These are phyloP conservation scores for Echium plantagineum DNA, from an alignment of 257 asterid genomes.

Conservation along the genomic window DNA sequence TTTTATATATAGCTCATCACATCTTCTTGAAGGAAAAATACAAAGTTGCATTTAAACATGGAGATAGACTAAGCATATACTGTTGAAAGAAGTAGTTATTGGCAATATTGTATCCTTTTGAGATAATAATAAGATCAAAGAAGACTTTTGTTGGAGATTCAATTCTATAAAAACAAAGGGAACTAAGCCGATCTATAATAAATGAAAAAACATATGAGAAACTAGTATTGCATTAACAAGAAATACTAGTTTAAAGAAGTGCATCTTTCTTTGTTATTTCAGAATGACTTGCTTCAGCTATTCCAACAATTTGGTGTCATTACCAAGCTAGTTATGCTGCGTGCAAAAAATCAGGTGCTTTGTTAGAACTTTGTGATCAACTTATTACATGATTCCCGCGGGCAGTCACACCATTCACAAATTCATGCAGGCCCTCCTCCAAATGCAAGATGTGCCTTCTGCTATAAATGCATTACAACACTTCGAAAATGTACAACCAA, in stretches of 20 bases:
- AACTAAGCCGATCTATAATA: too few relatives aligned
- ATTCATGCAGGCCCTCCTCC: slow-evolving; percentile 76
- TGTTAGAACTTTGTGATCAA: slow-evolving; percentile 6
- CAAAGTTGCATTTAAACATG: too few relatives aligned
- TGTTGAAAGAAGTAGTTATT: too few relatives aligned
- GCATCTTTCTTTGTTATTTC: slow-evolving; percentile 11
- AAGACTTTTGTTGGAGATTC: too few relatives aligned
- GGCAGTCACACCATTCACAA: background rate
- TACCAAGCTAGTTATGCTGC: slow-evolving; percentile 93
- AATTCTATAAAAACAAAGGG: too few relatives aligned
- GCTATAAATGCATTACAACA: slow-evolving; percentile 86
- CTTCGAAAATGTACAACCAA: slow-evolving; percentile 77
- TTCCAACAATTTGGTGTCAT: slow-evolving; percentile 95
- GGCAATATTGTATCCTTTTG: too few relatives aligned
- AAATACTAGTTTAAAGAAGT: background rate
- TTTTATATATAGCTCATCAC: too few relatives aligned
- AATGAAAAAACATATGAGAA: too few relatives aligned
- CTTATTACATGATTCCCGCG: background rate
- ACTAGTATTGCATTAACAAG: too few relatives aligned
- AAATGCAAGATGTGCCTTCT: slow-evolving; percentile 91
- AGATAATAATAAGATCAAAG: too few relatives aligned
- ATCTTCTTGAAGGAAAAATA: too few relatives aligned
- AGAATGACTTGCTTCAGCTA: slow-evolving; percentile 95
- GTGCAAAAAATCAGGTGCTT: slow-evolving; percentile 93
- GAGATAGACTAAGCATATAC: too few relatives aligned